Percentiles rank a stretch among this genome's conserved stretches.
These are phyloP conservation scores for Colletotrichum orchidophilum DNA, from an alignment of 2,329 filamentous ascomycete species.

Conservation along the genomic window DNA sequence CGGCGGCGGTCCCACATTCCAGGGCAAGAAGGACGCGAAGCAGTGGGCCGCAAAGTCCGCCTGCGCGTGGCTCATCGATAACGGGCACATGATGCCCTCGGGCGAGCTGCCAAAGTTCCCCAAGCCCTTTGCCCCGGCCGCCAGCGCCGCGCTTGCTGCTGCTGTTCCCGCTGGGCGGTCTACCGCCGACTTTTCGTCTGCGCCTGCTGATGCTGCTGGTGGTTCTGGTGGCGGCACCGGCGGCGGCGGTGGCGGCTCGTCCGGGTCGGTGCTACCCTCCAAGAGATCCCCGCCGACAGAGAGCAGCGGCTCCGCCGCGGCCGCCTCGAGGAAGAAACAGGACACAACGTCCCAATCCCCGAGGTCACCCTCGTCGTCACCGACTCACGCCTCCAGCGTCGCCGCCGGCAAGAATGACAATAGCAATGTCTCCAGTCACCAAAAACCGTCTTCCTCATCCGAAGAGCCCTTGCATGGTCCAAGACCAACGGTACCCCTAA, in stretches of 20 bases:
- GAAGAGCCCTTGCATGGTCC: conserved; percentile 32
- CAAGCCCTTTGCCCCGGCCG: conserved; percentile 18
- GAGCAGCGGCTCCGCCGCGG: background rate
- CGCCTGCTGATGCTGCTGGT: no score
- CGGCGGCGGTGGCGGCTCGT: background rate
- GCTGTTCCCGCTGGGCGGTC: background rate
- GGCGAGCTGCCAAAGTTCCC: conserved; percentile 35
- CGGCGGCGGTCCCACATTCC: conserved; percentile 15
- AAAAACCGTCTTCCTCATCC: background rate
- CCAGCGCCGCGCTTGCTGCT: background rate
- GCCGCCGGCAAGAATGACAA: background rate
- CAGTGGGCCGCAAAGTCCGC: conserved; percentile 62
- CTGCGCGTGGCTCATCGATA: conserved; percentile 49
- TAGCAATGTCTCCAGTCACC: background rate
- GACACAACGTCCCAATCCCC: background rate
- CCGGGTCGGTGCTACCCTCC: background rate
- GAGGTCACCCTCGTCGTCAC: background rate
- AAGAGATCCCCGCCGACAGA: background rate
- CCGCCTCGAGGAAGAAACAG: background rate
- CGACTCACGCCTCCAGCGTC: background rate
- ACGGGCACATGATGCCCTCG: conserved; percentile 41
- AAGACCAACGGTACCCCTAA: background rate
- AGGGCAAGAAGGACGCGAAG: conserved; percentile 54
- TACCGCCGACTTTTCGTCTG: no score
- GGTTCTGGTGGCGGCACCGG: no score